A percentile compares a stretch with the other conserved stretches of the same genome.
phyloP scores from a whole-genome alignment of 164 flowering plant species.

The Nymphaea colorata region DNA sequence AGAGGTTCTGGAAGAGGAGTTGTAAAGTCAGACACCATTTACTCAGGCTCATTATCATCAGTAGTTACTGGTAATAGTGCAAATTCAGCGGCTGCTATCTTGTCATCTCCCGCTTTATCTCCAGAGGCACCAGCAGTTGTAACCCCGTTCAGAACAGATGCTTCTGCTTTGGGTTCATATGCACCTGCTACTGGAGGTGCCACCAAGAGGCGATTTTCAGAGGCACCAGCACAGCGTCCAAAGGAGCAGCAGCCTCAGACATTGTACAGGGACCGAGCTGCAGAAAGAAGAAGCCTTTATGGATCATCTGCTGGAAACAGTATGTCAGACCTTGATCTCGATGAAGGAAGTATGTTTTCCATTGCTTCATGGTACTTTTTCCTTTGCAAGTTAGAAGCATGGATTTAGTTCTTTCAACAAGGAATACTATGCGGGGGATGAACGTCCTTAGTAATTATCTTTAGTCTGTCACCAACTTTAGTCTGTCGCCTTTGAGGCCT shows the following conservation, averaged over 20 bases:
- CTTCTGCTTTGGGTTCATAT: conserved; percentile 77
- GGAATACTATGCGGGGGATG: no score
- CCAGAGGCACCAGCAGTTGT: conserved; percentile 19
- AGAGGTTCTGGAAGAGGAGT: conserved; percentile 76
- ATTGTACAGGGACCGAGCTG: conserved; percentile 89
- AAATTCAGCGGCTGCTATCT: conserved; percentile 12
- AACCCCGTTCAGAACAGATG: conserved; percentile 77
- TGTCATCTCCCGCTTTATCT: conserved; percentile 17
- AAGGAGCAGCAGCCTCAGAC: conserved; percentile 50
- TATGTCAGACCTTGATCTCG: conserved; percentile 29
- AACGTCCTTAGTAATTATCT: no score
- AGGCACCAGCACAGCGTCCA: conserved; percentile 30
- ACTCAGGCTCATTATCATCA: conserved; percentile 24
- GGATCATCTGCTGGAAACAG: conserved; percentile 66
- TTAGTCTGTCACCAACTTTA: no score
- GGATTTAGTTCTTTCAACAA: no score
- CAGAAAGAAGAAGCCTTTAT: conserved; percentile 90
- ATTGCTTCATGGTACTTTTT: no score
- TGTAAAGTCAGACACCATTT: conserved; percentile 50
- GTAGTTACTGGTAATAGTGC: conserved; percentile 14
- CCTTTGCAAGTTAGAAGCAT: no score
- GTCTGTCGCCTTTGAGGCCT: no score
- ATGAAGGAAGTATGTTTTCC: conserved; percentile 1
- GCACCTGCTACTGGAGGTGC: conserved; percentile 43
- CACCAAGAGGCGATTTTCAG: conserved; percentile 92